A percentile compares a stretch with the other conserved stretches of the same genome.
Evolutionary conservation across 305 asterid species (phyloP).

Genomic region (Fraxinus sp.): DNA sequence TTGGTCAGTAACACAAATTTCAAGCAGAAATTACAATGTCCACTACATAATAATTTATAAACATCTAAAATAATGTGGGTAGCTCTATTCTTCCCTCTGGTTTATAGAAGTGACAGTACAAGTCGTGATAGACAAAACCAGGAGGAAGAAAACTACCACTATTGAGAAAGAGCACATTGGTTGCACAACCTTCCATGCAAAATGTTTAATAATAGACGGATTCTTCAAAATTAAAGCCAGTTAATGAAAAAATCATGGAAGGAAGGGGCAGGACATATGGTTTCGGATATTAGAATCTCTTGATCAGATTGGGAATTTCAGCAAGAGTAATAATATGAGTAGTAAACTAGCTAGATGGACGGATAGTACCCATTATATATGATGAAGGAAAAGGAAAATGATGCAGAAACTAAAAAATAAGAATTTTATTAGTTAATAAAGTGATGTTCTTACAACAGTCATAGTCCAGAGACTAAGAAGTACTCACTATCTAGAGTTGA

Average conservation of each 20-base stretch:
- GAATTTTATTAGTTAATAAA: background rate
- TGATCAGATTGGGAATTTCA: background rate
- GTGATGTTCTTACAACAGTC: background rate
- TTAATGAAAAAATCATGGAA: background rate
- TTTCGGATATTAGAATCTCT: conserved; percentile 3
- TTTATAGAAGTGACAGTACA: background rate
- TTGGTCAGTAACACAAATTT: background rate
- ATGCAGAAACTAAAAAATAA: conserved; percentile 5
- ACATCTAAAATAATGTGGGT: background rate
- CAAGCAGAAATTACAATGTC: background rate
- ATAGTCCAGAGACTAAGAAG: background rate
- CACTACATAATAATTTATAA: conserved; percentile 1
- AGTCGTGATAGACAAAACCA: background rate
- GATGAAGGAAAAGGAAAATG: background rate
- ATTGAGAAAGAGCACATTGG: background rate
- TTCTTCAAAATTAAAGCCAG: background rate
- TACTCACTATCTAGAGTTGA: background rate
- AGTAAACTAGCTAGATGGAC: background rate
- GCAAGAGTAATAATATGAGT: background rate
- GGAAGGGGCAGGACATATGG: background rate
- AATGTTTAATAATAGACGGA: background rate
- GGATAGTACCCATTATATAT: background rate
- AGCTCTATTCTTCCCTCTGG: background rate
- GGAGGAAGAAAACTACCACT: background rate
- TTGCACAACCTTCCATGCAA: conserved; percentile 4